phyloP scores from a whole-genome alignment of 345 rosid genomes.

The Microcos paniculata region DNA sequence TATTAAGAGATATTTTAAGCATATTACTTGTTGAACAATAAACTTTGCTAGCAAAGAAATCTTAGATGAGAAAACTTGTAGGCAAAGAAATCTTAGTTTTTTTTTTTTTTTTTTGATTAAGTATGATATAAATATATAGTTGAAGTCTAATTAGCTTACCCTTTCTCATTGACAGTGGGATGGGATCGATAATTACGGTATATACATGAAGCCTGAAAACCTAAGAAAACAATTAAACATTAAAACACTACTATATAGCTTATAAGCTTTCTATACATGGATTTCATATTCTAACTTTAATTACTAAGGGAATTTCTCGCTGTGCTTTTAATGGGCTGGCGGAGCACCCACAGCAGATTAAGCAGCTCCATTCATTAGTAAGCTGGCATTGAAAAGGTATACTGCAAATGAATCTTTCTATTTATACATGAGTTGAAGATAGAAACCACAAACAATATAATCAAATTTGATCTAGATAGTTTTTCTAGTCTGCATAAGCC shows the following conservation, averaged over 20 bases:
- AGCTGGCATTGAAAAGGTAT: neutral
- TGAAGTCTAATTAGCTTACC: too few relatives aligned
- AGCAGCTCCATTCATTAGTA: slow-evolving; percentile 11
- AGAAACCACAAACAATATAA: neutral
- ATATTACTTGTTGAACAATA: too few relatives aligned
- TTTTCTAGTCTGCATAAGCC: neutral
- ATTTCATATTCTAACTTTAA: neutral
- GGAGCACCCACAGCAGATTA: slow-evolving; percentile 84
- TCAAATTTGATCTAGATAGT: neutral
- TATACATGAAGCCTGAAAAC: slow-evolving; percentile 84
- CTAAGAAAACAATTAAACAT: slow-evolving; percentile 1
- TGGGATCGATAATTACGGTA: slow-evolving; percentile 86
- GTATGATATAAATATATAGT: too few relatives aligned
- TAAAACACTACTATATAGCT: neutral
- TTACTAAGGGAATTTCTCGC: slow-evolving; percentile 93
- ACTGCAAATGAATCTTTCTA: neutral
- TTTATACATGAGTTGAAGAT: neutral
- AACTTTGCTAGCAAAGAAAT: too few relatives aligned
- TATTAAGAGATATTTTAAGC: too few relatives aligned
- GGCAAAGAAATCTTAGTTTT: too few relatives aligned
- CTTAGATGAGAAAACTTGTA: too few relatives aligned
- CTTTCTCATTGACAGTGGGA: slow-evolving; percentile 73
- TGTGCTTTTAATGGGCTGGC: slow-evolving; percentile 89
- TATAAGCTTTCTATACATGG: neutral
- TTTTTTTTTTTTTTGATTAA: too few relatives aligned